Conservation (phyloP, 225 moss, liverwort and hornwort species). For the Polytrichum formosum region DNA sequence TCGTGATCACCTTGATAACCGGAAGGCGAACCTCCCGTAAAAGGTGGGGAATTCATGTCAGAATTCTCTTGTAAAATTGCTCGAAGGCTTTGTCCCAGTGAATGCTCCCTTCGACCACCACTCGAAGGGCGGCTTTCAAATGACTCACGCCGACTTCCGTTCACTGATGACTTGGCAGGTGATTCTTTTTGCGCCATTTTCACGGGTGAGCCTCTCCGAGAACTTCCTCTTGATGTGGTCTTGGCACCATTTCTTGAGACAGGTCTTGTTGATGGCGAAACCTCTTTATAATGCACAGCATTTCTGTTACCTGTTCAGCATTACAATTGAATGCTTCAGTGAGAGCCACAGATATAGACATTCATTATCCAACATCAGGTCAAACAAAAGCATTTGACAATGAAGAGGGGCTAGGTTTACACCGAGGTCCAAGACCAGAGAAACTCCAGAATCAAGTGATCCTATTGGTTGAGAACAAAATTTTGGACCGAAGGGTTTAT, state of each 20-base stretch:
- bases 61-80: constrained; percentile 56
- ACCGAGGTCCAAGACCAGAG: too few relatives aligned
- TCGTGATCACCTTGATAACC: constrained; percentile 59
- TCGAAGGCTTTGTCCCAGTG: constrained; percentile 50
- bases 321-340: neutral
- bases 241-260: constrained; percentile 31
- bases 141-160: constrained; percentile 23
- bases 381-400: too few relatives aligned
- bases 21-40: constrained; percentile 38
- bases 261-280: constrained; percentile 6
- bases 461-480: too few relatives aligned
- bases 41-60: constrained; percentile 26
- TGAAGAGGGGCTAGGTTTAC: too few relatives aligned
- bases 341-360: neutral
- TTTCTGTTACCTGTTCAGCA: constrained; percentile 27
- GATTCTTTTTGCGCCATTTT: constrained; percentile 22
- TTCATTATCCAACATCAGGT: too few relatives aligned
- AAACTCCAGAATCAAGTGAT: too few relatives aligned
- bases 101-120: constrained; percentile 34
- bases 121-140: constrained; percentile 21
- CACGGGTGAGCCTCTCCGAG: constrained; percentile 48
- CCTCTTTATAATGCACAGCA: constrained; percentile 21
- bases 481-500: too few relatives aligned
- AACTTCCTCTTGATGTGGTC: constrained; percentile 34
- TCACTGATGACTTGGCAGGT: constrained; percentile 15